Evolutionary conservation across 768 basidiomycete genomes (phyloP), one percentile per base, ranked within the genome.

Genomic region (Crassisporium funariophilum): DNA sequence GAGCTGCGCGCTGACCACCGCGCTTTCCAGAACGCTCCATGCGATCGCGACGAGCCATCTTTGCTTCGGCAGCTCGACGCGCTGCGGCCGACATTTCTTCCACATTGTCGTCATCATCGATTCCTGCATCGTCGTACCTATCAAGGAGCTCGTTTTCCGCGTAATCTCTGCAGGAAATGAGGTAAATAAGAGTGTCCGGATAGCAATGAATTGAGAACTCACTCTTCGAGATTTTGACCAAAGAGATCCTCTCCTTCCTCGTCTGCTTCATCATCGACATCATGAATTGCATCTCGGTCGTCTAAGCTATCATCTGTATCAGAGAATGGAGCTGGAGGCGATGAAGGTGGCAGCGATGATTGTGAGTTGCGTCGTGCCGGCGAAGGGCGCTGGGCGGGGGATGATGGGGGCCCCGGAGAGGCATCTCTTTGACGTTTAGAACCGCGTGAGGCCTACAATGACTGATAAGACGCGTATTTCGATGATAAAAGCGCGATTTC

Each of bases 211-310:
- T 29, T 48, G 38, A 24, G 49, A 25, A 50, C 82, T 56, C 61
- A 91, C 95, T 76, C 77, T 65, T 88, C 81, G 48, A 91, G 66
- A 40, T 72, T 75, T n/a, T 93, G 83, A 24, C 77, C 89, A 65
- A 95, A 98, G 34, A 99, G 81, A 70, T 98, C 95, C 65, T 98
- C 95, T 27, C 90, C 91, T 17, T 90, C 88, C n/a, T 86, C 89
- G 13, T 82, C 89, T 4, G 83, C 89, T 21, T 73, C 87, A 16
- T 73, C 86, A 41, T 83, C 83, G 11, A 81, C 69, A 57, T 87
- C 82, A 44, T 64, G 71, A 4, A 88, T 75, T 1, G 76, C 81
- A 54, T 88, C 84, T 8, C 81, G 78, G 49, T 89, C 88, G 31
- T 85, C 84, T 27, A 87, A 45, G 46, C 81, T 84, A 17, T 92